Evolutionary conservation across 352 stramenopile species (phyloP).

Genomic region (Pythium coloratum): DNA sequence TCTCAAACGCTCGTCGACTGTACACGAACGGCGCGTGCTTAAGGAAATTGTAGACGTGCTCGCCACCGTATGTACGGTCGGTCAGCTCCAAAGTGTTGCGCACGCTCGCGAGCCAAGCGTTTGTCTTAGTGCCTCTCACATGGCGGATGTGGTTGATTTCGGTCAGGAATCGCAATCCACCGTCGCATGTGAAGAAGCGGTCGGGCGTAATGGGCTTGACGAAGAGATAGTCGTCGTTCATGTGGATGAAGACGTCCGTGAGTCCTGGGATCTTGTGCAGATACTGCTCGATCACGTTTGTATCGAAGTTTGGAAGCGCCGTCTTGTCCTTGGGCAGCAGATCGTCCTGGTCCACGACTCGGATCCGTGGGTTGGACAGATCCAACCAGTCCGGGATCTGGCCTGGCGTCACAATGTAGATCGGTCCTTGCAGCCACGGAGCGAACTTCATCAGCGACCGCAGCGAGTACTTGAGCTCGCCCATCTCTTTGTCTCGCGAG

Average conservation of each 20-base stretch:
- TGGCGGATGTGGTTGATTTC: slow-evolving; percentile 87
- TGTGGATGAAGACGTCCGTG: slow-evolving; percentile 86
- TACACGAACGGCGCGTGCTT: slow-evolving; percentile 88
- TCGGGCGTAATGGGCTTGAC: slow-evolving; percentile 71
- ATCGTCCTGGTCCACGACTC: slow-evolving; percentile 76
- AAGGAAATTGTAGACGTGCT: slow-evolving; percentile 86
- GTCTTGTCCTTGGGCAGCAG: slow-evolving; percentile 60
- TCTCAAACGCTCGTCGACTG: slow-evolving; percentile 65
- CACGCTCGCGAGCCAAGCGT: slow-evolving; percentile 77
- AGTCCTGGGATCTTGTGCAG: slow-evolving; percentile 83
- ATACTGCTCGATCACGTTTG: slow-evolving; percentile 88
- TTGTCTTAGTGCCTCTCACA: slow-evolving; percentile 53
- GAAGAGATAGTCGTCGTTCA: slow-evolving; percentile 91
- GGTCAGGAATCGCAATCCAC: slow-evolving; percentile 66
- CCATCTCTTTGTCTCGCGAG: slow-evolving; percentile 82
- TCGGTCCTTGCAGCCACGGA: slow-evolving; percentile 75
- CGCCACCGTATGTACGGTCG: slow-evolving; percentile 73
- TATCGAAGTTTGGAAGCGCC: slow-evolving; percentile 74
- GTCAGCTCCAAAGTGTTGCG: slow-evolving; percentile 73
- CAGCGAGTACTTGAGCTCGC: slow-evolving; percentile 86
- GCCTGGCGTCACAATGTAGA: slow-evolving; percentile 82
- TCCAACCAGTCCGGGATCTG: slow-evolving; percentile 86
- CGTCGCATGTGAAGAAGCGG: slow-evolving; percentile 85
- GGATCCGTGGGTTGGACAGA: slow-evolving; percentile 61
- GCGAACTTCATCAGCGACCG: slow-evolving; percentile 79